Evolutionary conservation across 805 yeast genomes (phyloP).

Genomic region (Cyberlindnera lachancei): DNA sequence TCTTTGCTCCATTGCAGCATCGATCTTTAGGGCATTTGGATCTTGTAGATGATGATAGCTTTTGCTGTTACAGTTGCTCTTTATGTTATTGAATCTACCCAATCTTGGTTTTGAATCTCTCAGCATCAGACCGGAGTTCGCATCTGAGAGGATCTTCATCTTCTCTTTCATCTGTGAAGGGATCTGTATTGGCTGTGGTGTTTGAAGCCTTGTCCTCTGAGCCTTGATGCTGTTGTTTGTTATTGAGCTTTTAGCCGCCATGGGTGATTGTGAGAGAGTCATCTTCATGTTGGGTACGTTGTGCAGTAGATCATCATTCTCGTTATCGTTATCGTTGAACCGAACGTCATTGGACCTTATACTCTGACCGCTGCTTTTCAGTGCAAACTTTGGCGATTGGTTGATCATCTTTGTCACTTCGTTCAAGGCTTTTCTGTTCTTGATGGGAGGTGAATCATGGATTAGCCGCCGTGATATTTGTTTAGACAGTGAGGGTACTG

Average conservation of each 20-base stretch:
- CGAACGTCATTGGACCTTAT: no score
- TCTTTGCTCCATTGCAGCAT: constrained; percentile 7
- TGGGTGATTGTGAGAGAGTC: no score
- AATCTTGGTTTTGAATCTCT: constrained; percentile 1
- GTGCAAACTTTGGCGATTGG: constrained; percentile 11
- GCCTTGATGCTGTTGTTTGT: neutral
- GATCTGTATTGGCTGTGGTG: neutral
- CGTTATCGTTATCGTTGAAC: neutral
- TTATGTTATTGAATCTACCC: neutral
- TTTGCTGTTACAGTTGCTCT: no score
- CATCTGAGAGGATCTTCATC: constrained; percentile 1
- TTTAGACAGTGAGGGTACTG: no score
- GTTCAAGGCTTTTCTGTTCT: constrained; percentile 16
- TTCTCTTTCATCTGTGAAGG: constrained; percentile 2
- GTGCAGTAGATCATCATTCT: neutral
- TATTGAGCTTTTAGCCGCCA: neutral
- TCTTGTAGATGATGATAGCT: constrained; percentile 5
- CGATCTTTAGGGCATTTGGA: constrained; percentile 12
- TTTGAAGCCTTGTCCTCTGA: neutral
- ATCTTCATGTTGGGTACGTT: neutral
- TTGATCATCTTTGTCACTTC: constrained; percentile 14
- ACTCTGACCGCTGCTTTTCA: no score
- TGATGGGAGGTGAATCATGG: constrained; percentile 17
- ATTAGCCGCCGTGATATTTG: no score
- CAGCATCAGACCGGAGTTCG: neutral